Percentiles rank a stretch among this genome's conserved stretches.
phyloP scores from a whole-genome alignment of 768 basidiomycete genomes.

The Neoboletus subvelutipes region DNA sequence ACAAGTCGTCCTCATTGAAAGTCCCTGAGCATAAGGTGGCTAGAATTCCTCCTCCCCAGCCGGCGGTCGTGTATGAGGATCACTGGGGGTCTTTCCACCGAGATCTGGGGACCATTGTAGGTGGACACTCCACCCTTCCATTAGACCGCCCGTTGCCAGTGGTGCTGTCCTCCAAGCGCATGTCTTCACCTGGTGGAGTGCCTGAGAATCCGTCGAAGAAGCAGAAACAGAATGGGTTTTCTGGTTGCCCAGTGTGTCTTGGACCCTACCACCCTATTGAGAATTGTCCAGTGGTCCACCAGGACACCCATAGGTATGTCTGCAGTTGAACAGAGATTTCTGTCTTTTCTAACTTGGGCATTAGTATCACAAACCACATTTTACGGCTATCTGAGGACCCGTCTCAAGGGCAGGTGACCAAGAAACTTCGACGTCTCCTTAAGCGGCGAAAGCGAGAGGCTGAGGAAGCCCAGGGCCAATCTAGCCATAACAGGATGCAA shows the following conservation, averaged over 20 bases:
- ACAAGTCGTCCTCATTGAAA: constrained; percentile 1
- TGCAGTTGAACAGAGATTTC: neutral
- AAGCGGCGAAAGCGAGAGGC: constrained; percentile 33
- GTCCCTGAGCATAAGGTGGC: neutral
- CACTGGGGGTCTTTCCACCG: neutral
- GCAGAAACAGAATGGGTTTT: constrained; percentile 26
- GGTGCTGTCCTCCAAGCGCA: constrained; percentile 36
- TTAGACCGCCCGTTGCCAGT: constrained; percentile 1
- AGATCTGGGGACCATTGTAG: neutral
- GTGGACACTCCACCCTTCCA: neutral
- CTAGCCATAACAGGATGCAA: constrained; percentile 4
- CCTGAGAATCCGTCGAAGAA: constrained; percentile 38
- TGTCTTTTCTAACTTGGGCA: constrained; percentile 9
- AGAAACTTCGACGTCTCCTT: constrained; percentile 40
- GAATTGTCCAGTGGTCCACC: constrained; percentile 54
- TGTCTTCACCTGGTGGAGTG: constrained; percentile 30
- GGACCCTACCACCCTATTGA: constrained; percentile 46
- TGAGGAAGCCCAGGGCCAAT: neutral
- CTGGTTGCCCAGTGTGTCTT: constrained; percentile 49
- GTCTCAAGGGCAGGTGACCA: constrained; percentile 34
- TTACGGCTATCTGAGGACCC: constrained; percentile 43
- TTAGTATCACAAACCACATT: constrained; percentile 46
- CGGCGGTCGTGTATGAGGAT: neutral
- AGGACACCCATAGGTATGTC: constrained; percentile 56
- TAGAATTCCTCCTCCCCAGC: neutral